Evolutionary conservation across 257 asterid species (phyloP), one percentile per base, ranked within the genome.

Genomic region (Capsicum rhomboideum): DNA sequence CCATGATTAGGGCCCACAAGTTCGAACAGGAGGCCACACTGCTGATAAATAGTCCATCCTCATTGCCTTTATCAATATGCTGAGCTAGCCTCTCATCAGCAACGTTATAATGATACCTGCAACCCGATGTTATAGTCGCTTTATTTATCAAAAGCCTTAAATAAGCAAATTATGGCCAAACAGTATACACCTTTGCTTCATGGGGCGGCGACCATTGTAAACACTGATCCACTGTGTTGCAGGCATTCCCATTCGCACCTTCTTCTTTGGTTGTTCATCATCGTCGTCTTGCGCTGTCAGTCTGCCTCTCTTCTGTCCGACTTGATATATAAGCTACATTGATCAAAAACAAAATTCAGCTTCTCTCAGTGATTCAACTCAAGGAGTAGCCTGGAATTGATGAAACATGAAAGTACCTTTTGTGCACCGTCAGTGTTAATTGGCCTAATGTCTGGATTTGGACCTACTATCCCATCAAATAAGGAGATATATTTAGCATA

Each of bases 1-100:
- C 98, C 97, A 94, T 91, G 82, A 94, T 90, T 61, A 94, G 79
- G 79, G 98, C 94, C 98, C 98, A 94, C 68, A 92, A 87, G 82
- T 90, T 91, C 17, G 89, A 87, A 86, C 92, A 87, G 67, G 97
- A 94, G 54, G 95, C 91, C 69, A 92, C 93, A 14, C 93, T 78
- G 85, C 94, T 92, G 87, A 94, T 94, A 64, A 63, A 92, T 44
- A 94, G 81, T 28, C 97, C 94, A 87, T 94, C 97, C 54, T 84
- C 94, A n/a, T 88, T 90, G 89, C 98, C 98, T 90, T 90, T 92
- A 54, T 89, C 93, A 72, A 94, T 88, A 87, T 91, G 97, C 88
- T 91, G 97, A 71, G 91, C 29, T 81, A 92, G 89, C 87, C 94
- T 90, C 37, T 77, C 53, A 72, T 92, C 93, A 10, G 90, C 90